Percentiles rank a stretch among this genome's conserved stretches.
phyloP scores from a whole-genome alignment of 2,329 filamentous ascomycete genomes.

The Dendrostoma leiphaemia region DNA sequence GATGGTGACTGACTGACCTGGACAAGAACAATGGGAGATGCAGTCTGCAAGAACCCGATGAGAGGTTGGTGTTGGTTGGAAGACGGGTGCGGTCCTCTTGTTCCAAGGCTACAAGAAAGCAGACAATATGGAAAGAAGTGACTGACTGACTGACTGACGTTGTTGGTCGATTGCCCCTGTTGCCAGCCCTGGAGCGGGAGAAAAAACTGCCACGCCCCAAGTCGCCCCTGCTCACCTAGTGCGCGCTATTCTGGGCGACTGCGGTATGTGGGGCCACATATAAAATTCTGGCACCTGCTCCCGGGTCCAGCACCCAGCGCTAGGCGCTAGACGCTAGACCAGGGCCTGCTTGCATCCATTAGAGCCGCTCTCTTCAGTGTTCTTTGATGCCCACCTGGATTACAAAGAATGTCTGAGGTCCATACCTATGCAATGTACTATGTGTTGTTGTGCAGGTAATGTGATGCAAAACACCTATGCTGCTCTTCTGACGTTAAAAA shows the following conservation, averaged over 20 bases:
- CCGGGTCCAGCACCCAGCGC: background rate
- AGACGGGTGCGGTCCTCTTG: background rate
- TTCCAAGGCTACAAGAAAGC: background rate
- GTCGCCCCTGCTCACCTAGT: background rate
- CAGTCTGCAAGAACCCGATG: background rate
- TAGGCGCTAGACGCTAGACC: too few species aligned
- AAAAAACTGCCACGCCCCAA: background rate
- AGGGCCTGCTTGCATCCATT: too few species aligned
- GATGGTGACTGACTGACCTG: background rate
- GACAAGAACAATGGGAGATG: background rate
- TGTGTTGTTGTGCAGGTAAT: too few species aligned
- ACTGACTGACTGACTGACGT: background rate
- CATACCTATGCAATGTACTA: too few species aligned
- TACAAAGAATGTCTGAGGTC: too few species aligned
- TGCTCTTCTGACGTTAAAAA: too few species aligned
- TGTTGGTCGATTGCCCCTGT: background rate
- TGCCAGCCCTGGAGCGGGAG: background rate
- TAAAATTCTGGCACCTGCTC: background rate
- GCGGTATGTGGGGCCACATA: background rate
- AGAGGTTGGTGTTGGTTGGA: background rate
- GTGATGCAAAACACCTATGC: too few species aligned
- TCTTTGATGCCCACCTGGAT: too few species aligned
- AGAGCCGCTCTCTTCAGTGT: too few species aligned
- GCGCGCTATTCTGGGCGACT: background rate
- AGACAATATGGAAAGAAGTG: too few species aligned